Evolutionary conservation across 208 protist genomes (phyloP).

Genomic region (Trypanosoma mega): DNA sequence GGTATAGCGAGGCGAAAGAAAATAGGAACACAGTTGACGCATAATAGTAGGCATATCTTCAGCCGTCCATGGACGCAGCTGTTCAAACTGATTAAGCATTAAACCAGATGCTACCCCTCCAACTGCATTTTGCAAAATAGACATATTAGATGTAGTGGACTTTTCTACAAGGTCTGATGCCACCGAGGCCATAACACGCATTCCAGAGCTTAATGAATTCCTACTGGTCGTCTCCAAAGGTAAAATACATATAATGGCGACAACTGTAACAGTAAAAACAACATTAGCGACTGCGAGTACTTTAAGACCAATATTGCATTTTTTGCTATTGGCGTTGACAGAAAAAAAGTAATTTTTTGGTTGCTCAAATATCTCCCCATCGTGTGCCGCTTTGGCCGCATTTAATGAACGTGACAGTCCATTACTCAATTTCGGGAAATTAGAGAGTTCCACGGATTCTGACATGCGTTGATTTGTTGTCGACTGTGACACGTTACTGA

Average conservation of each 20-base stretch:
- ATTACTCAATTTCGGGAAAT: too few species aligned
- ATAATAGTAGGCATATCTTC: constrained; percentile 45
- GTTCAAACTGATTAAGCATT: constrained; percentile 15
- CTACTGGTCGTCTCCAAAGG: constrained; percentile 36
- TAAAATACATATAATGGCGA: constrained; percentile 37
- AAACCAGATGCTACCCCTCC: constrained; percentile 20
- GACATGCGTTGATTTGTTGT: too few species aligned
- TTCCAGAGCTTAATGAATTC: constrained; percentile 23
- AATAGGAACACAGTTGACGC: constrained; percentile 40
- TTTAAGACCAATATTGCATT: constrained; percentile 23
- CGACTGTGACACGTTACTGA: too few species aligned
- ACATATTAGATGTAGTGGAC: constrained; percentile 27
- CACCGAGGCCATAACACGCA: constrained; percentile 20
- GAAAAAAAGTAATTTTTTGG: too few species aligned
- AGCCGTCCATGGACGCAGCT: constrained; percentile 32
- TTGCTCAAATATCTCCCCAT: too few species aligned
- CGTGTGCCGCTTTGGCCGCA: too few species aligned
- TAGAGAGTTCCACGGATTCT: too few species aligned
- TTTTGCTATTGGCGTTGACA: too few species aligned
- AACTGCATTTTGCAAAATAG: constrained; percentile 31
- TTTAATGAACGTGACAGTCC: too few species aligned
- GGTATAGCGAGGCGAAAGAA: background rate
- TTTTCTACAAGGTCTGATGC: constrained; percentile 27
- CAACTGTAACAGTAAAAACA: constrained; percentile 30
- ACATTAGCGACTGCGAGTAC: constrained; percentile 29